These are phyloP conservation scores for Phialophora expanda DNA, from an alignment of 2,329 filamentous ascomycete species.

Conservation along the genomic window DNA sequence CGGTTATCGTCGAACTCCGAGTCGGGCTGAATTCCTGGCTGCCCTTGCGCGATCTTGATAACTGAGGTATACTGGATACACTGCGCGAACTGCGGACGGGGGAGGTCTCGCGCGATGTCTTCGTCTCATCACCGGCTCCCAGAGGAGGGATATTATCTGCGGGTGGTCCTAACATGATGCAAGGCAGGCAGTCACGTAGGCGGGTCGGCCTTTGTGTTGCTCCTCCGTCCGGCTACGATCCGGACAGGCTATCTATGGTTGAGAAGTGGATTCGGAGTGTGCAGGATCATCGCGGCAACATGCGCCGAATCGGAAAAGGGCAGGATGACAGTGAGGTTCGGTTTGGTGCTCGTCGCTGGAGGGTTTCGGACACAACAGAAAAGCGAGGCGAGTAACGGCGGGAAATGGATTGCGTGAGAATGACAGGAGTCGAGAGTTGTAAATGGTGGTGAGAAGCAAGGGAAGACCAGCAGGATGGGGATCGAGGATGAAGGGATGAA, in stretches of 20 bases:
- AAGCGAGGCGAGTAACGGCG: constrained; percentile 4
- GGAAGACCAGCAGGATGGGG: constrained; percentile 14
- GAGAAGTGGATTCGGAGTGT: constrained; percentile 11
- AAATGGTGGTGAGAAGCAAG: constrained; percentile 12
- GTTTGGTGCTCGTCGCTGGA: not conserved
- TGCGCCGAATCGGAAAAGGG: constrained; percentile 3
- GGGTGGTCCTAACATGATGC: constrained; percentile 26
- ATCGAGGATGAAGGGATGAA: constrained; percentile 14
- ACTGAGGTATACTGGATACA: constrained; percentile 39
- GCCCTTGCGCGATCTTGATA: constrained; percentile 66
- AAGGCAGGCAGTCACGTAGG: constrained; percentile 1
- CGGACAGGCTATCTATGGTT: constrained; percentile 21
- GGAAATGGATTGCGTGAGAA: constrained; percentile 15
- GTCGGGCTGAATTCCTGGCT: constrained; percentile 70
- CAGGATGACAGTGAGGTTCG: not conserved
- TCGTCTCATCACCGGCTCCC: constrained; percentile 21
- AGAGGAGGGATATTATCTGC: constrained; percentile 21
- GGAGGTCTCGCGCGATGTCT: constrained; percentile 30
- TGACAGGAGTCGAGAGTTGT: constrained; percentile 14
- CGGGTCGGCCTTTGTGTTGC: constrained; percentile 7
- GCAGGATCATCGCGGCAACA: constrained; percentile 30
- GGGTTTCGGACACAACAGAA: constrained; percentile 1
- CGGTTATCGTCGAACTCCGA: constrained; percentile 52
- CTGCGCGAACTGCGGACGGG: constrained; percentile 34
- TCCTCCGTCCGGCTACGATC: constrained; percentile 23